Evolutionary conservation across 371 early-diverging fungal species (phyloP).

Genomic region (Mortierella sp.): DNA sequence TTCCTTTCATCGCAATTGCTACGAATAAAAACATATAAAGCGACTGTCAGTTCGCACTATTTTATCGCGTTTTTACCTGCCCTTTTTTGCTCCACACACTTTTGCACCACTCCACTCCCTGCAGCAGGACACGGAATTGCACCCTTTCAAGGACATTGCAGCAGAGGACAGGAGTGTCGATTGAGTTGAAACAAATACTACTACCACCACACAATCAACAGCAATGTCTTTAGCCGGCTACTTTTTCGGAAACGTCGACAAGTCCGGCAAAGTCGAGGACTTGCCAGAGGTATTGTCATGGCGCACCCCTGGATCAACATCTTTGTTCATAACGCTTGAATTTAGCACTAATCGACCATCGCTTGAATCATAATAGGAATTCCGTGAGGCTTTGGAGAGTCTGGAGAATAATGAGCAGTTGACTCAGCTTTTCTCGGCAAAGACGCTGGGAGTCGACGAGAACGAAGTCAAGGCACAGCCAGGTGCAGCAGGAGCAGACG

Average conservation of each 20-base stretch:
- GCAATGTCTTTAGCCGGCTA: conserved; percentile 76
- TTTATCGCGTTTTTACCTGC: conserved; percentile 2
- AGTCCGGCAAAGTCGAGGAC: conserved; percentile 85
- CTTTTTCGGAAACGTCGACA: conserved; percentile 93
- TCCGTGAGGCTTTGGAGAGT: conserved; percentile 77
- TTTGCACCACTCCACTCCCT: background rate
- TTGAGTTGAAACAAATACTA: background rate
- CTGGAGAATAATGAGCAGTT: conserved; percentile 61
- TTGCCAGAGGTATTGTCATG: conserved; percentile 67
- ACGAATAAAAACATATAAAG: background rate
- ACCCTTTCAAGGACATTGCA: background rate
- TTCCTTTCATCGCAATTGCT: background rate
- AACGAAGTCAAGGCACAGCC: conserved; percentile 32
- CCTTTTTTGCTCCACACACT: background rate
- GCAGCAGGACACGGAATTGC: conserved; percentile 2
- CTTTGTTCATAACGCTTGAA: background rate
- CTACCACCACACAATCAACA: background rate
- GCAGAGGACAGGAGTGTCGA: background rate
- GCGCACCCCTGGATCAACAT: background rate
- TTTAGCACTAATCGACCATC: background rate
- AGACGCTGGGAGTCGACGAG: conserved; percentile 69
- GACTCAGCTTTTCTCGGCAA: conserved; percentile 67
- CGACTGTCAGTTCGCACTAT: background rate
- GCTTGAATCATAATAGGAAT: conserved; percentile 65
- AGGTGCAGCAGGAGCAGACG: conserved; percentile 34